These are phyloP conservation scores for Lachancea cidri DNA, from an alignment of 805 yeast species.

Conservation along the genomic window DNA sequence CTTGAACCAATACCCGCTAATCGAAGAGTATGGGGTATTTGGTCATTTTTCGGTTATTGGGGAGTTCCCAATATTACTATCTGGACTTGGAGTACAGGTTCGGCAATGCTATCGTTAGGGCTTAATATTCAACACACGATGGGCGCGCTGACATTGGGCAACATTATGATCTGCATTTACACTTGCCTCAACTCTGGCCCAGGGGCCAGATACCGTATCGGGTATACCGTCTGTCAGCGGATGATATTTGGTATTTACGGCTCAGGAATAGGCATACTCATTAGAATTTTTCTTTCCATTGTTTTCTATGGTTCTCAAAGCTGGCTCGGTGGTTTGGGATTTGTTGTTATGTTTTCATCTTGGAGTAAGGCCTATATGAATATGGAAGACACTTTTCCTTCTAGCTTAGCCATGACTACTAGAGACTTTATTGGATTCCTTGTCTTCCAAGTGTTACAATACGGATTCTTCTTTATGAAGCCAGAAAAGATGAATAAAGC, in stretches of 20 bases:
- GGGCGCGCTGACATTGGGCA: slow-evolving; percentile 43
- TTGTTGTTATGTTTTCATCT: slow-evolving; percentile 35
- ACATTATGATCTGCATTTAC: slow-evolving; percentile 39
- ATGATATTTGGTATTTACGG: slow-evolving; percentile 44
- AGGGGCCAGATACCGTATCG: slow-evolving; percentile 47
- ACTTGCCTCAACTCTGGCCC: slow-evolving; percentile 44
- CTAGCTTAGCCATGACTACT: slow-evolving; percentile 36
- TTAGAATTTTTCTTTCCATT: slow-evolving; percentile 37
- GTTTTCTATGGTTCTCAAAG: slow-evolving; percentile 41
- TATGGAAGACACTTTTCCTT: slow-evolving; percentile 37
- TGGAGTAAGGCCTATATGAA: slow-evolving; percentile 34
- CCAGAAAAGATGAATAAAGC: slow-evolving; percentile 41
- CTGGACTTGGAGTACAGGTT: slow-evolving; percentile 42
- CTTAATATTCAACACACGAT: slow-evolving; percentile 42
- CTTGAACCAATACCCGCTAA: slow-evolving; percentile 23
- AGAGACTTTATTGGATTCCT: slow-evolving; percentile 39
- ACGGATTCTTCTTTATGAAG: slow-evolving; percentile 37
- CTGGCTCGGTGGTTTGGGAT: slow-evolving; percentile 40
- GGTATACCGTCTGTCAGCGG: slow-evolving; percentile 43
- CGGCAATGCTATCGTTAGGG: slow-evolving; percentile 42
- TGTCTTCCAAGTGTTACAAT: slow-evolving; percentile 37
- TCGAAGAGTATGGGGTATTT: slow-evolving; percentile 38
- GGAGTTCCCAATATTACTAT: slow-evolving; percentile 41
- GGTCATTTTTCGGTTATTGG: slow-evolving; percentile 41
- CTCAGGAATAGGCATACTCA: slow-evolving; percentile 35